These are phyloP conservation scores for Cardamine resedifolia DNA, from an alignment of 345 rosid genomes.

Conservation along the genomic window DNA sequence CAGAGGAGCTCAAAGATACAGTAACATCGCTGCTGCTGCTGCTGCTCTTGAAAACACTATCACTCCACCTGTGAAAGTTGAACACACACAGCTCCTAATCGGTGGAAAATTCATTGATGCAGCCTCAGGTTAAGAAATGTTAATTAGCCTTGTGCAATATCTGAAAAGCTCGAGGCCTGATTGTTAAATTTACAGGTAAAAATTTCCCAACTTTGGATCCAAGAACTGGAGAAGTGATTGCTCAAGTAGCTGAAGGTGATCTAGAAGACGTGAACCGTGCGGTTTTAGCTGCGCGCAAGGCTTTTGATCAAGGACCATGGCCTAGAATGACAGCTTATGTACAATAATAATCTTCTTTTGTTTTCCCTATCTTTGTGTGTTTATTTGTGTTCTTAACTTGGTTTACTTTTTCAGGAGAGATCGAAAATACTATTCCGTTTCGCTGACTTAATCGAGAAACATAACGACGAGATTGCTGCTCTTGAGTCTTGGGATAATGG, in stretches of 20 bases:
- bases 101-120: constrained; percentile 78
- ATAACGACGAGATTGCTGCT: constrained; percentile 78
- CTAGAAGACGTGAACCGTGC: constrained; percentile 42
- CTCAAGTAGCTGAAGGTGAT: constrained; percentile 45
- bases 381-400: not conserved
- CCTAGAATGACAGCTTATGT: constrained; percentile 49
- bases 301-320: constrained; percentile 45
- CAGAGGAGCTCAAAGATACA: constrained; percentile 48
- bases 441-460: constrained; percentile 86
- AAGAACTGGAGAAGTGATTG: constrained; percentile 41
- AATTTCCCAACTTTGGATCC: constrained; percentile 42
- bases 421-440: constrained; percentile 60
- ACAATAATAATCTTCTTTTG: not conserved
- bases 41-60: constrained; percentile 54
- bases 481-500: constrained; percentile 96
- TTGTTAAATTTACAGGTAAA: constrained; percentile 33
- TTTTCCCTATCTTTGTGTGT: constrained; percentile 1
- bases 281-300: constrained; percentile 40
- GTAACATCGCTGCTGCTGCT: constrained; percentile 47
- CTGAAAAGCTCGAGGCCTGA: not conserved
- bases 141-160: not conserved
- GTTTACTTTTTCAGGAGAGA: constrained; percentile 62
- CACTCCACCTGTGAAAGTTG: constrained; percentile 59
- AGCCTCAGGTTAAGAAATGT: constrained; percentile 63
- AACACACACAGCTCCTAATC: constrained; percentile 66